Conservation (phyloP, 106 monocot species). For the Ottelia alismoides region DNA sequence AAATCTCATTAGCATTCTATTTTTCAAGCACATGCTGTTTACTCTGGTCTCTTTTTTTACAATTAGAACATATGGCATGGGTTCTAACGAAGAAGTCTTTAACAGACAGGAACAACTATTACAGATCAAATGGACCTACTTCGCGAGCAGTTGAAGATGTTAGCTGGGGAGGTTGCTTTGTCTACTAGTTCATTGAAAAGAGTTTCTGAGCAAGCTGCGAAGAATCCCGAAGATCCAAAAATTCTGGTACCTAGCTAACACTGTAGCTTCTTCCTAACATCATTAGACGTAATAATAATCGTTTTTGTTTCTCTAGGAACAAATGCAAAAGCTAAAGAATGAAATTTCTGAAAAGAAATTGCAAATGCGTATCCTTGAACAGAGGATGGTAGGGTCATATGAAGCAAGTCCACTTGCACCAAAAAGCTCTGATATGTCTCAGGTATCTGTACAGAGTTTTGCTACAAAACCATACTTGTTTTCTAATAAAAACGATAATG, state of each 20-base stretch:
- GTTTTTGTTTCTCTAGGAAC: slow-evolving; percentile 33
- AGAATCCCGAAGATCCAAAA: slow-evolving; percentile 60
- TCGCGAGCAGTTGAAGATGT: slow-evolving; percentile 85
- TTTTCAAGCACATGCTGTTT: too few relatives aligned
- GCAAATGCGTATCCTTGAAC: slow-evolving; percentile 75
- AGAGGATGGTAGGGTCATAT: slow-evolving; percentile 65
- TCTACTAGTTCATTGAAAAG: slow-evolving; percentile 87
- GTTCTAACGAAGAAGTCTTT: not conserved
- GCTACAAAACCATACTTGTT: too few relatives aligned
- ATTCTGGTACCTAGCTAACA: too few relatives aligned
- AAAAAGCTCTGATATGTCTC: slow-evolving; percentile 43
- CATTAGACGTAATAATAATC: not conserved
- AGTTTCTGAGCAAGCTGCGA: slow-evolving; percentile 61
- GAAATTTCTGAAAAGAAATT: slow-evolving; percentile 85
- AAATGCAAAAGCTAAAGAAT: slow-evolving; percentile 71
- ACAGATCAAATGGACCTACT: slow-evolving; percentile 96
- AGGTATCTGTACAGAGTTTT: slow-evolving; percentile 64
- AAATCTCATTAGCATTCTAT: too few relatives aligned
- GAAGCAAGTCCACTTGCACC: slow-evolving; percentile 37
- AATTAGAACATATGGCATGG: not conserved
- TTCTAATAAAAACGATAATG: too few relatives aligned
- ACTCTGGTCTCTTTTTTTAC: not conserved
- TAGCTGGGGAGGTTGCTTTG: slow-evolving; percentile 89
- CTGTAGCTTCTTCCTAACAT: not conserved
- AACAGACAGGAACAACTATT: slow-evolving; percentile 83